Percentiles rank a stretch among this genome's conserved stretches.
Evolutionary conservation across 306 rosid species (phyloP).

Genomic region (Lathyrus oleraceus): DNA sequence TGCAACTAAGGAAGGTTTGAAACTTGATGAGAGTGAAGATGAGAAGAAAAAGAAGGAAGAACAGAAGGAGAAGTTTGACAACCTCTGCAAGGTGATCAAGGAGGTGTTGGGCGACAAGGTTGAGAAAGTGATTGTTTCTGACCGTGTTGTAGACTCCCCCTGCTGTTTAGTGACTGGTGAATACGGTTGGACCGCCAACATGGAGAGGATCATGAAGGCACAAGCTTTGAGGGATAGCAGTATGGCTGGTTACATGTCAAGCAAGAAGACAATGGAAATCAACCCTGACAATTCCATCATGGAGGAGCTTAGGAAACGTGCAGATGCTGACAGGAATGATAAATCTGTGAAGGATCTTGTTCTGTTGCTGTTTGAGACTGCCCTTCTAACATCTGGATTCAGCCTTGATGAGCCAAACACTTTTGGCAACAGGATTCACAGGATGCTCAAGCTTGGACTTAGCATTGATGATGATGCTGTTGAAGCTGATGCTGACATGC

Average conservation of each 20-base stretch:
- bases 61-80: constrained; percentile 70
- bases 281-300: constrained; percentile 91
- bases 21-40: constrained; percentile 82
- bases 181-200: constrained; percentile 95
- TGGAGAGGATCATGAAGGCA: constrained; percentile 97
- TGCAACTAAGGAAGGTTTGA: constrained; percentile 90
- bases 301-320: constrained; percentile 92
- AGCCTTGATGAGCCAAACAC: constrained; percentile 98
- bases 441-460: constrained; percentile 90
- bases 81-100: constrained; percentile 88
- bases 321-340: constrained; percentile 86
- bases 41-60: constrained; percentile 71
- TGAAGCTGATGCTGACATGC: constrained; percentile 83
- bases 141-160: constrained; percentile 88
- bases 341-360: constrained; percentile 94
- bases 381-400: constrained; percentile 91
- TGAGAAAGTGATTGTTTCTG: constrained; percentile 89
- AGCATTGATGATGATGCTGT: constrained; percentile 84
- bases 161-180: constrained; percentile 97
- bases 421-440: constrained; percentile 91
- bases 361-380: constrained; percentile 82
- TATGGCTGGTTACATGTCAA: constrained; percentile 94
- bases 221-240: constrained; percentile 91
- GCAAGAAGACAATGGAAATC: constrained; percentile 98
- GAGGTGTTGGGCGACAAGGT: constrained; percentile 91